These are phyloP conservation scores for Chlorella sorokiniana DNA, from an alignment of 139 green algal species.

Conservation along the genomic window DNA sequence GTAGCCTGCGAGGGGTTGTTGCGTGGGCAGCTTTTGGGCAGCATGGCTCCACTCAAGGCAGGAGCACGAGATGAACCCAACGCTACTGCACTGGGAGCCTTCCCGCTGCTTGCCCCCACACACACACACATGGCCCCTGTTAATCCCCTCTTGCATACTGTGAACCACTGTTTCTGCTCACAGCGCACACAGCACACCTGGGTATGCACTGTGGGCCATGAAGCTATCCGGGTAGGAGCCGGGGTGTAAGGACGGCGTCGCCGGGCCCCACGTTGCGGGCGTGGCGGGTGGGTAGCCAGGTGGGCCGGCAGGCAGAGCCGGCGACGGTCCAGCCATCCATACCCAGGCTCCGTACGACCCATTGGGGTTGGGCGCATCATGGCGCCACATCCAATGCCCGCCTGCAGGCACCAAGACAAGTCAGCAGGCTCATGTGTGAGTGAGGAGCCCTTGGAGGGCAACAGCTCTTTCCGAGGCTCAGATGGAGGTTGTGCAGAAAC, in stretches of 20 bases:
- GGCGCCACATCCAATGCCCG: slow-evolving; percentile 27
- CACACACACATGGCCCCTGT: no score
- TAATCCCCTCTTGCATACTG: no score
- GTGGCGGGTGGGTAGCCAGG: no score
- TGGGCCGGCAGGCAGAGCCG: neutral
- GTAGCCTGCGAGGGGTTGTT: neutral
- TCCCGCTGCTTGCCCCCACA: no score
- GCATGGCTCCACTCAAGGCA: no score
- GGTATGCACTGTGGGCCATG: neutral
- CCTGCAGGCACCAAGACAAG: neutral
- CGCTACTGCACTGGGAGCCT: no score
- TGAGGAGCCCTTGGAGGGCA: no score
- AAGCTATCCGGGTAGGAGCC: neutral
- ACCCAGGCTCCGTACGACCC: neutral
- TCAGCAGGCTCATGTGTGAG: neutral
- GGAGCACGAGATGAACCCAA: neutral
- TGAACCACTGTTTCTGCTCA: no score
- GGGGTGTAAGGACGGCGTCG: neutral
- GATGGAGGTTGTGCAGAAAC: no score
- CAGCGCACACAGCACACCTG: neutral
- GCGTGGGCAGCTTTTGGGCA: no score
- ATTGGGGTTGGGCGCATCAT: neutral
- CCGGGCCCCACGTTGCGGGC: neutral
- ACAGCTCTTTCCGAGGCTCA: no score
- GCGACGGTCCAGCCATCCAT: neutral